Percentiles rank a stretch among this genome's conserved stretches.
phyloP scores from a whole-genome alignment of 2,329 filamentous ascomycete species.

The Pseudocercospora fuligena region DNA sequence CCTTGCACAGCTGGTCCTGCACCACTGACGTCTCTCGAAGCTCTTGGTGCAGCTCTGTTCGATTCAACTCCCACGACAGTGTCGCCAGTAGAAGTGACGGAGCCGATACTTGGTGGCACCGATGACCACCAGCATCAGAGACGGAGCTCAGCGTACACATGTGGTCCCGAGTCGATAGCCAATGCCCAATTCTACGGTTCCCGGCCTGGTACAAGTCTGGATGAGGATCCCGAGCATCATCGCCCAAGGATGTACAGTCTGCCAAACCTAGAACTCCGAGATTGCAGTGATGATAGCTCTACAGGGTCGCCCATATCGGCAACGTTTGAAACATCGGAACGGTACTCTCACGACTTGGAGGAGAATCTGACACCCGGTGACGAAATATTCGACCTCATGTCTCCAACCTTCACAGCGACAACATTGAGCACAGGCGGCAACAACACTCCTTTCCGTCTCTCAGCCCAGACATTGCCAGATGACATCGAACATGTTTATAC shows the following conservation, averaged over 20 bases:
- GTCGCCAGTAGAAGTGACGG: background rate
- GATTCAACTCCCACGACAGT: constrained; percentile 8
- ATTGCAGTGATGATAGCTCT: constrained; percentile 20
- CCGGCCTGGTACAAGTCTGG: constrained; percentile 24
- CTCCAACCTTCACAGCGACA: constrained; percentile 41
- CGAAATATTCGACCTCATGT: constrained; percentile 32
- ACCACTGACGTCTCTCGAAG: constrained; percentile 18
- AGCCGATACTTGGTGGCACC: background rate
- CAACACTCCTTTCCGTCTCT: constrained; percentile 35
- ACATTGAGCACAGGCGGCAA: constrained; percentile 39
- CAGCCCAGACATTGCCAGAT: constrained; percentile 18
- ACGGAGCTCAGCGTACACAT: constrained; percentile 17
- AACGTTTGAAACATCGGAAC: constrained; percentile 4
- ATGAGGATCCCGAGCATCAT: constrained; percentile 24
- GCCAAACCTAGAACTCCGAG: constrained; percentile 26
- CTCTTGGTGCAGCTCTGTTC: constrained; percentile 20
- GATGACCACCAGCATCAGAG: constrained; percentile 1
- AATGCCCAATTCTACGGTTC: constrained; percentile 35
- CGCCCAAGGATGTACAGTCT: constrained; percentile 29
- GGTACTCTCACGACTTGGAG: constrained; percentile 7
- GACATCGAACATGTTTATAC: background rate
- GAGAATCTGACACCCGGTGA: constrained; percentile 17
- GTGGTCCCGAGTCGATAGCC: constrained; percentile 26
- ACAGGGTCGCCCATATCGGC: constrained; percentile 15
- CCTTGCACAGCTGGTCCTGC: constrained; percentile 15